phyloP scores from a whole-genome alignment of 2,329 filamentous ascomycete species.

The Juglanconis oblonga region DNA sequence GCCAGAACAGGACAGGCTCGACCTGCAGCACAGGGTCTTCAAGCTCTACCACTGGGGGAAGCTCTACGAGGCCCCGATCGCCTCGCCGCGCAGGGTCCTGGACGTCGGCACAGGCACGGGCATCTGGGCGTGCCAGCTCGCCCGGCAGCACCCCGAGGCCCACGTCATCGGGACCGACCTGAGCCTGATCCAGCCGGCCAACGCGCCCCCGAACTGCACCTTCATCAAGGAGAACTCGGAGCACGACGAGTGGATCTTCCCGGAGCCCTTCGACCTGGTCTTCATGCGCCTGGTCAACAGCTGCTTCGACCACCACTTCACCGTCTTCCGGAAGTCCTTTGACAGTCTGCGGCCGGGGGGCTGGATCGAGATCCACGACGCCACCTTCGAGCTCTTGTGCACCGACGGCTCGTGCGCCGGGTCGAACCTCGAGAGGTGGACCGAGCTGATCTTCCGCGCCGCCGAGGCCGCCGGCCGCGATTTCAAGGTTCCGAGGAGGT shows the following conservation, averaged over 20 bases:
- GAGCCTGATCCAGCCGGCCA: constrained; percentile 38
- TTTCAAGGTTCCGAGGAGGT: constrained; percentile 21
- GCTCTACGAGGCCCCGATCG: constrained; percentile 43
- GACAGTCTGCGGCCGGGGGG: constrained; percentile 37
- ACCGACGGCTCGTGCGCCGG: constrained; percentile 29
- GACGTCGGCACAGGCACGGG: constrained; percentile 48
- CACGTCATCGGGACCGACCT: constrained; percentile 42
- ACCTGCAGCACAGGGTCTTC: constrained; percentile 38
- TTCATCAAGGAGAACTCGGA: constrained; percentile 56
- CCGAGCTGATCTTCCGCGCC: constrained; percentile 24
- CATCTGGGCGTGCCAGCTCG: constrained; percentile 49
- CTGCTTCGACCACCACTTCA: constrained; percentile 47
- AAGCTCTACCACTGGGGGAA: constrained; percentile 37
- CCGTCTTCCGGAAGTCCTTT: constrained; percentile 44
- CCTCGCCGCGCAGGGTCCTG: constrained; percentile 38
- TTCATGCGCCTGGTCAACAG: constrained; percentile 48
- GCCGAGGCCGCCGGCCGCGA: constrained; percentile 17
- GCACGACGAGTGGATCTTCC: constrained; percentile 44
- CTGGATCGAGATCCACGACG: constrained; percentile 34
- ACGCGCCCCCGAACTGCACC: constrained; percentile 48
- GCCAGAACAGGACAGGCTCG: constrained; percentile 31
- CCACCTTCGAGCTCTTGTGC: constrained; percentile 27
- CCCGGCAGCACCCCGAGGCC: constrained; percentile 36
- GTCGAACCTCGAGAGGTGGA: constrained; percentile 30
- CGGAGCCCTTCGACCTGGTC: constrained; percentile 50